These are phyloP conservation scores for Colletotrichum ledebouriae DNA, from an alignment of 2,329 filamentous ascomycete genomes.

Conservation along the genomic window DNA sequence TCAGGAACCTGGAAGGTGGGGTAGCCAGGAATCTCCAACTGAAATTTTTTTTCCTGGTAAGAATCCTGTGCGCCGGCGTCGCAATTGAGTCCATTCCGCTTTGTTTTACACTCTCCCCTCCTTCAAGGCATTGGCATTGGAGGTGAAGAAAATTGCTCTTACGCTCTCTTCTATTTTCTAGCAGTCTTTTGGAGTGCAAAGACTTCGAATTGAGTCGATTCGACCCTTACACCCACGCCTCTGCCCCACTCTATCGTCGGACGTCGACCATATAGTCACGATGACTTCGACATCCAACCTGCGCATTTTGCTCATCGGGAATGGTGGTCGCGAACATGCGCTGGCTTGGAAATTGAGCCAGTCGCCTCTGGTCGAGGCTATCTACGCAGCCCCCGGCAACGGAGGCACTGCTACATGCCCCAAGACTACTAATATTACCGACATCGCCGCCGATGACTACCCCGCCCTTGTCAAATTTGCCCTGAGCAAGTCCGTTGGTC, in stretches of 20 bases:
- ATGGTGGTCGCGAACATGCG: slow-evolving; percentile 82
- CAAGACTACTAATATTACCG: slow-evolving; percentile 70
- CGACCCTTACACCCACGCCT: neutral
- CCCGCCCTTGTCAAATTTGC: slow-evolving; percentile 72
- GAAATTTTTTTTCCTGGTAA: slow-evolving; percentile 13
- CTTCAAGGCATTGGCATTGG: slow-evolving; percentile 7
- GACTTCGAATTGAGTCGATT: neutral
- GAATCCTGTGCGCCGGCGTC: slow-evolving; percentile 31
- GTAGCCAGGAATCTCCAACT: no score
- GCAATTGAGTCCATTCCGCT: slow-evolving; percentile 8
- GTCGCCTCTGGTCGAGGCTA: slow-evolving; percentile 72
- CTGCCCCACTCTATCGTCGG: neutral
- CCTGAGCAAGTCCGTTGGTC: slow-evolving; percentile 70
- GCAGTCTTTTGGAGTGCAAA: neutral
- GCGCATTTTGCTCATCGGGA: slow-evolving; percentile 75
- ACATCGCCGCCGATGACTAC: slow-evolving; percentile 68
- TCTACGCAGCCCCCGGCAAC: slow-evolving; percentile 71
- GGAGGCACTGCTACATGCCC: slow-evolving; percentile 71
- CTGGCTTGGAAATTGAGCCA: slow-evolving; percentile 81
- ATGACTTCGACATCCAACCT: slow-evolving; percentile 32
- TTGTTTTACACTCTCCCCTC: slow-evolving; percentile 9
- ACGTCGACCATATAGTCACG: neutral
- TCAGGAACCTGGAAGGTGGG: no score
- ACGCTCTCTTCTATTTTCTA: neutral
- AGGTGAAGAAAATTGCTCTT: slow-evolving; percentile 24